Conservation (phyloP, 1,284 basidiomycete genomes). For the Anthracocystis setariae region DNA sequence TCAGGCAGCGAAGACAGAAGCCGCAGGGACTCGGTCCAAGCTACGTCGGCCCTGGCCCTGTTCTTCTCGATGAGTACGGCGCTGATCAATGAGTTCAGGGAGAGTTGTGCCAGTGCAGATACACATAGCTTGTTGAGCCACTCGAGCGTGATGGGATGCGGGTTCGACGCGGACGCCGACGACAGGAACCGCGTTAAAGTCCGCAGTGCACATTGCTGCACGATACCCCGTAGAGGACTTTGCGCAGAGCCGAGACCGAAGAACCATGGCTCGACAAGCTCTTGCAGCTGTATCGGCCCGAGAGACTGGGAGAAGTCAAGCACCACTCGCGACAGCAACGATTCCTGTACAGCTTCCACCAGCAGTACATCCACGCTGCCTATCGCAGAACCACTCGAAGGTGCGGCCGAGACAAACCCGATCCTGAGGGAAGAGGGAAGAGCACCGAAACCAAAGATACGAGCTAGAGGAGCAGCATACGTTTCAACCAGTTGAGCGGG, state of each 20-base stretch:
- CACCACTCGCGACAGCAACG: slow-evolving; percentile 13
- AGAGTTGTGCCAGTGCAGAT: slow-evolving; percentile 3
- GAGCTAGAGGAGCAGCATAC: slow-evolving; percentile 5
- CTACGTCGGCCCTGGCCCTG: slow-evolving; percentile 15
- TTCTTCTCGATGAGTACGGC: slow-evolving; percentile 6
- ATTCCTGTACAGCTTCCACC: slow-evolving; percentile 20
- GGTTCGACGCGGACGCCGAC: neutral
- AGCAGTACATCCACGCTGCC: slow-evolving; percentile 6
- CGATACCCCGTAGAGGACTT: neutral
- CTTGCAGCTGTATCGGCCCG: neutral
- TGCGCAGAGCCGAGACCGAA: slow-evolving; percentile 6
- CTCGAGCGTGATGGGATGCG: slow-evolving; percentile 5
- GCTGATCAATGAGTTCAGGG: neutral
- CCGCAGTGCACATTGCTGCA: slow-evolving; percentile 26
- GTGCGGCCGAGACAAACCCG: neutral
- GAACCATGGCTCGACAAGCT: slow-evolving; percentile 11
- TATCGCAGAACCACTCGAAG: neutral
- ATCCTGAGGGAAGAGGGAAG: neutral
- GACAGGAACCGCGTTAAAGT: slow-evolving; percentile 16
- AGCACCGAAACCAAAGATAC: slow-evolving; percentile 1
- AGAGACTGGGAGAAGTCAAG: slow-evolving; percentile 18
- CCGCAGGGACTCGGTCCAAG: slow-evolving; percentile 29
- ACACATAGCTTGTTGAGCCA: slow-evolving; percentile 9
- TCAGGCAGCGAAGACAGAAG: slow-evolving; percentile 20
- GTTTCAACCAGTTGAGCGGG: neutral